Evolutionary conservation across 192 early-diverging fungal species (phyloP).

Genomic region (Backusella sp.): DNA sequence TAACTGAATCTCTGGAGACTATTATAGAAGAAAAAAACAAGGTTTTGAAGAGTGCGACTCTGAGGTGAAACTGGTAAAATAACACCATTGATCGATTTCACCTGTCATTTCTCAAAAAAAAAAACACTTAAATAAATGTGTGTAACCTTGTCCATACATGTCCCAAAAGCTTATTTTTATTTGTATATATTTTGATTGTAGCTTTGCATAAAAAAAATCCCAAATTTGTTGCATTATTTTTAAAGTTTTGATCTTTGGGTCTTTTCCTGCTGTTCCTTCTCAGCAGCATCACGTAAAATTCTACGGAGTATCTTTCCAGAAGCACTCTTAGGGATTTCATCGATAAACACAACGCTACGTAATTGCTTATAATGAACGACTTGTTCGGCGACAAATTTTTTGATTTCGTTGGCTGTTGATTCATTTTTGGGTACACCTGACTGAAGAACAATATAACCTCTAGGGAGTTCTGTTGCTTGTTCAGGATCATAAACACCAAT

Average conservation of each 20-base stretch:
- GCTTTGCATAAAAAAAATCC: neutral
- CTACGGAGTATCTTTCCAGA: conserved; percentile 84
- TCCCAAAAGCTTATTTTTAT: neutral
- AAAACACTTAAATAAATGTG: neutral
- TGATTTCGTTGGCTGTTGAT: conserved; percentile 41
- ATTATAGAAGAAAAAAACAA: too few species aligned
- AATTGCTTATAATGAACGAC: conserved; percentile 74
- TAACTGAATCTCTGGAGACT: too few species aligned
- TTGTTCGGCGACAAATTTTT: conserved; percentile 50
- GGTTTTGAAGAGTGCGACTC: too few species aligned
- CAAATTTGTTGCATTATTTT: neutral
- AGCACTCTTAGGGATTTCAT: conserved; percentile 71
- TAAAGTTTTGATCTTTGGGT: neutral
- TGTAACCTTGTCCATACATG: too few species aligned
- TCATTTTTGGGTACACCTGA: conserved; percentile 36
- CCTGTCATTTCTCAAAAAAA: neutral
- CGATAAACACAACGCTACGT: conserved; percentile 78
- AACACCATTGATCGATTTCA: too few species aligned
- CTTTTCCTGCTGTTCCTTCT: neutral
- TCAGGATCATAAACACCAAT: conserved; percentile 61
- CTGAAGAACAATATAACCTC: conserved; percentile 72
- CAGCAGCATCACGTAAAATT: conserved; percentile 26
- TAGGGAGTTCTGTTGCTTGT: conserved; percentile 73
- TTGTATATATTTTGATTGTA: neutral
- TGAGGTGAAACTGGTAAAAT: too few species aligned